phyloP scores from a whole-genome alignment of 1,139 yeast genomes.

The Meyerozyma smithsonii region DNA sequence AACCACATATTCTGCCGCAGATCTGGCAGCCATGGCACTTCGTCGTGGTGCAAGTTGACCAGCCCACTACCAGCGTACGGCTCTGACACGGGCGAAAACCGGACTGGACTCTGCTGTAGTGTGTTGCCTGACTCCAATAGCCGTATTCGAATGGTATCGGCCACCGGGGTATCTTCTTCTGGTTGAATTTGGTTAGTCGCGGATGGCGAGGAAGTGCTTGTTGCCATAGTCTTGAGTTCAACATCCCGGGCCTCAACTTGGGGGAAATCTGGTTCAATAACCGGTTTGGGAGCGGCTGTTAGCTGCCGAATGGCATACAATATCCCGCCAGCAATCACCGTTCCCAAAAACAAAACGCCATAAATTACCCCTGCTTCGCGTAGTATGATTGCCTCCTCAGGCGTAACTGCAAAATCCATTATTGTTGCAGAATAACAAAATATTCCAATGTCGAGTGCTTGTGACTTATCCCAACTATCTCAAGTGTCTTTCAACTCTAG shows the following conservation, averaged over 20 bases:
- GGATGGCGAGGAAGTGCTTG: no score
- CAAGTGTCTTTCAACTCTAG: no score
- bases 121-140: neutral
- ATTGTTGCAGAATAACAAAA: neutral
- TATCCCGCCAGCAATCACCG: neutral
- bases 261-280: neutral
- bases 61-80: neutral
- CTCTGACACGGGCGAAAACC: neutral
- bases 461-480: no score
- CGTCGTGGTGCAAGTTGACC: neutral
- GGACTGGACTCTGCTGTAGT: neutral
- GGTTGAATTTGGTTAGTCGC: no score
- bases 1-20: neutral
- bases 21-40: neutral
- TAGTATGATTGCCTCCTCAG: neutral
- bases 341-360: neutral
- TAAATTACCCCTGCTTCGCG: neutral
- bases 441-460: no score
- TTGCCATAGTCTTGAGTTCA: neutral
- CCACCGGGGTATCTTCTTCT: no score
- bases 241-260: neutral
- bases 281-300: neutral
- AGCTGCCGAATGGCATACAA: neutral
- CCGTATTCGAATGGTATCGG: no score
- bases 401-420: neutral